Conservation (phyloP, 768 basidiomycete species). For the Calocera viscosa region DNA sequence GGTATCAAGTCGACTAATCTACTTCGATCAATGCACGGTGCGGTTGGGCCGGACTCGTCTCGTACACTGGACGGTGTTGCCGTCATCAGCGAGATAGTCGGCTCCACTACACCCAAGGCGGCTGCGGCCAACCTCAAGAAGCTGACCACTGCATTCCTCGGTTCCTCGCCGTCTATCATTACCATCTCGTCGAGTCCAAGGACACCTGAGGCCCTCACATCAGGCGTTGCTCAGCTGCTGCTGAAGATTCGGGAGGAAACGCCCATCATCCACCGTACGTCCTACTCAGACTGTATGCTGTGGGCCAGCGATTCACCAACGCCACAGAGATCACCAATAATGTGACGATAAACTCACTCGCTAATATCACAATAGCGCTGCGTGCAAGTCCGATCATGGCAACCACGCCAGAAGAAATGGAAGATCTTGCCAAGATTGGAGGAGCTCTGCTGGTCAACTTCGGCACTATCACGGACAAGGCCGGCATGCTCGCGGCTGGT, state of each 20-base stretch:
- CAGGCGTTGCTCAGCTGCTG: constrained; percentile 40
- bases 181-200: constrained; percentile 15
- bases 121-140: constrained; percentile 38
- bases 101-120: constrained; percentile 42
- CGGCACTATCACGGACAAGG: constrained; percentile 57
- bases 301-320: neutral
- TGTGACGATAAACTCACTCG: constrained; percentile 79
- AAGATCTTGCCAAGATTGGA: constrained; percentile 53
- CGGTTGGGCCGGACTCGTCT: constrained; percentile 40
- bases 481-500: constrained; percentile 69
- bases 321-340: constrained; percentile 65
- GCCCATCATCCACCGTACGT: constrained; percentile 69
- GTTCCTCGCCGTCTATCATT: constrained; percentile 15
- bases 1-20: constrained; percentile 76
- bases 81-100: constrained; percentile 75
- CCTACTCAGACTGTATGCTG: neutral
- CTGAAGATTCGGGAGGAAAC: constrained; percentile 37
- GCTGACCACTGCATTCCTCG: constrained; percentile 35
- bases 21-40: constrained; percentile 60
- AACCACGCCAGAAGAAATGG: constrained; percentile 67
- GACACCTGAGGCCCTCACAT: constrained; percentile 30
- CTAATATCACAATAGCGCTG: constrained; percentile 77
- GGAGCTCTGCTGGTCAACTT: constrained; percentile 75
- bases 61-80: constrained; percentile 69
- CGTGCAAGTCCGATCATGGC: constrained; percentile 94